Conservation (phyloP, 2,329 filamentous ascomycete species). For the Calonectria montana region DNA sequence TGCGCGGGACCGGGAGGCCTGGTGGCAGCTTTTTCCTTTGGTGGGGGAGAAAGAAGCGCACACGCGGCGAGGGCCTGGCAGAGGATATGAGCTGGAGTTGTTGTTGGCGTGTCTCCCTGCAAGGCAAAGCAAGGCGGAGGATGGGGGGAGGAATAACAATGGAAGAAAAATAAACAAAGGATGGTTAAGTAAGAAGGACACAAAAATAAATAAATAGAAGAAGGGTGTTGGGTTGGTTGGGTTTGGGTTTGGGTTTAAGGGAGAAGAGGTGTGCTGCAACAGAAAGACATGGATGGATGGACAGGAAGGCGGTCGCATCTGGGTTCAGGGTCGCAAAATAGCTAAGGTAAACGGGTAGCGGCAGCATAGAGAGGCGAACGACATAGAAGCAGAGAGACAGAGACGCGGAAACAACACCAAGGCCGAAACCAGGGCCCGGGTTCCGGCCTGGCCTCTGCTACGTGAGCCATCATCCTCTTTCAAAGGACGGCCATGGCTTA, state of each 20-base stretch:
- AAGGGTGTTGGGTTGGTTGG: constrained; percentile 14
- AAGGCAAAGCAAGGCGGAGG: neutral
- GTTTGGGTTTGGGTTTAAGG: constrained; percentile 12
- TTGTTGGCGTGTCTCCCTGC: neutral
- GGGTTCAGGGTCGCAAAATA: neutral
- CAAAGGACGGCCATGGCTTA: neutral
- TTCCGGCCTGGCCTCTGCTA: neutral
- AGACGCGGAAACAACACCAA: neutral
- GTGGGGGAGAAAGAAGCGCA: constrained; percentile 26
- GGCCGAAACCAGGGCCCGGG: neutral
- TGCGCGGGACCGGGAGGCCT: constrained; percentile 34
- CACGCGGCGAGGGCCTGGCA: constrained; percentile 11
- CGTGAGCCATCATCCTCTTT: constrained; percentile 2
- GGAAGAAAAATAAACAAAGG: neutral
- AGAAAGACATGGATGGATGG: constrained; percentile 3
- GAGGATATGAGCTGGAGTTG: neutral
- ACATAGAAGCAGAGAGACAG: neutral
- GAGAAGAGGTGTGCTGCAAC: neutral
- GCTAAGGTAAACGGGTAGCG: constrained; percentile 6
- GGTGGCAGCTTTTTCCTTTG: constrained; percentile 29
- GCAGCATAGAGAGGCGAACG: neutral
- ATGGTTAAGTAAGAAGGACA: neutral
- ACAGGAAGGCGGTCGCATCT: neutral
- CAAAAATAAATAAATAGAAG: neutral
- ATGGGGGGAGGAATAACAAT: neutral